phyloP scores from a whole-genome alignment of 371 early-diverging fungal species.

The Rhizopus stolonifer region DNA sequence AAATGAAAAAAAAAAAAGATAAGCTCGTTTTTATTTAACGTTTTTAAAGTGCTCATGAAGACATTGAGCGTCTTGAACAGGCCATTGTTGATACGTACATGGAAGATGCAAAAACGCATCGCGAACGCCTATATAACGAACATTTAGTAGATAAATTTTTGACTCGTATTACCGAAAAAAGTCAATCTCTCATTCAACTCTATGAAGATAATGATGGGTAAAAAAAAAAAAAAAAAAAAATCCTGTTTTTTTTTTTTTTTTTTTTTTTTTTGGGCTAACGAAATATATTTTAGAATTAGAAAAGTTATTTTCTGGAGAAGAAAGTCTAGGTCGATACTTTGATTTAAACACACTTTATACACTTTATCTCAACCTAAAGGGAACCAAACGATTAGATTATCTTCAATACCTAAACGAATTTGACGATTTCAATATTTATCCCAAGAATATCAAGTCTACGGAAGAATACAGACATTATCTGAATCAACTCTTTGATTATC shows the following conservation, averaged over 20 bases:
- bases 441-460: constrained; percentile 60
- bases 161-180: constrained; percentile 70
- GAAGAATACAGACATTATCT: constrained; percentile 75
- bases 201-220: constrained; percentile 82
- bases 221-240: constrained; percentile 53
- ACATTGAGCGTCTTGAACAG: constrained; percentile 89
- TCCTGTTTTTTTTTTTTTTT: constrained; percentile 25
- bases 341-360: constrained; percentile 83
- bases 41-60: constrained; percentile 75
- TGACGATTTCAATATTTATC: constrained; percentile 62
- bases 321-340: constrained; percentile 80
- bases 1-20: neutral
- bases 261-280: neutral
- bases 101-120: constrained; percentile 73
- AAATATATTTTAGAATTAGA: constrained; percentile 62
- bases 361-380: constrained; percentile 80
- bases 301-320: constrained; percentile 90
- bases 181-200: constrained; percentile 56
- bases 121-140: constrained; percentile 82
- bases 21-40: neutral
- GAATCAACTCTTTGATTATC: constrained; percentile 60
- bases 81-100: constrained; percentile 83
- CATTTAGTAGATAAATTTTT: constrained; percentile 75
- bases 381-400: constrained; percentile 73
- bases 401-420: constrained; percentile 76